Base-by-base conservation (phyloP, 1,284 basidiomycete species). In the Boletus nobilissimus region DNA sequence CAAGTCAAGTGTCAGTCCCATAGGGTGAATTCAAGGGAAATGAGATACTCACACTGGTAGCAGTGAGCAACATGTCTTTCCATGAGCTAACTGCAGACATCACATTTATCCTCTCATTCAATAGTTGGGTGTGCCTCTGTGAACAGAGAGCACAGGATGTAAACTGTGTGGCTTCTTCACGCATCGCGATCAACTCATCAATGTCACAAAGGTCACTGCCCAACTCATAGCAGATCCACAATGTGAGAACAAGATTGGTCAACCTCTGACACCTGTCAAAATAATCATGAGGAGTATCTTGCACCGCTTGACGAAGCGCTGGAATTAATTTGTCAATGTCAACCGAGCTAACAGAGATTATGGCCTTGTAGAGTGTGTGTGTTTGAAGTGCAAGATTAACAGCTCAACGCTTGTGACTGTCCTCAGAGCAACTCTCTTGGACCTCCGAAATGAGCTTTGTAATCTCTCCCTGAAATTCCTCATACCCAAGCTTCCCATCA, bases 231-330 rank as follows among this genome's bases (percentile, higher is more conserved):
- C 78, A 65, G 22, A 43, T 34, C 57, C 36, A 48, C n/a, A 73
- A 60, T 29, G 67, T 64, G 22, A 63, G 54, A 18, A n/a, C 67
- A 26, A 80, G 70, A 48, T 80, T 80, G 43, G 10, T 62, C 16
- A 80, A 16, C 18, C 77, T 43, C 7, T 32, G 19, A 16, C 22
- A 60, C 40, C 18, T 80, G 70, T 73, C 66, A 10, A 79, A 46
- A 46, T 73, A 66, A 18, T 60, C 48, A 0, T 38, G 26, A 16
- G 71, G 71, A 48, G 3, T 29, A 10, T 48, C 38, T 6, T 38
- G 32, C 4, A 70, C 54, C 0, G 69, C 48, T 14, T 46, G 36
- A 34, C 48, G 43, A 62, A 71, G 54, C 6, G 13, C 11, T 6
- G 40, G 36, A 26, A 75, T 60, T n/a, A 77, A 16, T 6, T 65